Evolutionary conservation across 2,329 filamentous ascomycete genomes (phyloP).

Genomic region (Colletotrichum tropicale): DNA sequence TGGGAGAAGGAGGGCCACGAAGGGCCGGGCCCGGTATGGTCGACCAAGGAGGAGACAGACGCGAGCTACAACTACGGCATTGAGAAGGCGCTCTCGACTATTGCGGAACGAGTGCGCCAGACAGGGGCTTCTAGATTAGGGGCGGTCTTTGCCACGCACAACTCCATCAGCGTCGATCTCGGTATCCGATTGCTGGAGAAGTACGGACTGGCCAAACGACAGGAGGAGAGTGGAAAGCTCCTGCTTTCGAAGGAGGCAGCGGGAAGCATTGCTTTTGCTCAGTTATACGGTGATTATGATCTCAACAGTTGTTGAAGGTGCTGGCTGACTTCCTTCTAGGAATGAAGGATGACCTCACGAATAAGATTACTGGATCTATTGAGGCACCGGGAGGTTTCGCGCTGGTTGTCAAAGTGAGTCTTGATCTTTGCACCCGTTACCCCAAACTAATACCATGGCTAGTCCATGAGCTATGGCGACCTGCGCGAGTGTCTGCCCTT

Average conservation of each 20-base stretch:
- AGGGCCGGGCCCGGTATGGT: not conserved
- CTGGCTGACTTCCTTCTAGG: not conserved
- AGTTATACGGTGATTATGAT: not conserved
- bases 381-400: not conserved
- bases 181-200: not conserved
- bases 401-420: not conserved
- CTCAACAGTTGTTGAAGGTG: fast-evolving
- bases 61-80: not conserved
- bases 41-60: not conserved
- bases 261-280: not conserved
- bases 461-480: not conserved
- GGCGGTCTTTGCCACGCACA: not conserved
- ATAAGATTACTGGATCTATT: not conserved
- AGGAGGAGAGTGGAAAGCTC: not conserved
- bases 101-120: not conserved
- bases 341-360: not conserved
- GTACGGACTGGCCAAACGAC: not conserved
- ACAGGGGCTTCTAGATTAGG: conserved; percentile 11
- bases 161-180: not conserved
- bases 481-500: not conserved
- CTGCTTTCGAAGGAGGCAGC: not conserved
- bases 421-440: too few species aligned
- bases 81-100: not conserved
- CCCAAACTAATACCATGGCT: not conserved
- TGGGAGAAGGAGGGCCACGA: not conserved